These are phyloP conservation scores for Rhodotorula glutinis DNA, from an alignment of 1,284 basidiomycete species.

Conservation along the genomic window DNA sequence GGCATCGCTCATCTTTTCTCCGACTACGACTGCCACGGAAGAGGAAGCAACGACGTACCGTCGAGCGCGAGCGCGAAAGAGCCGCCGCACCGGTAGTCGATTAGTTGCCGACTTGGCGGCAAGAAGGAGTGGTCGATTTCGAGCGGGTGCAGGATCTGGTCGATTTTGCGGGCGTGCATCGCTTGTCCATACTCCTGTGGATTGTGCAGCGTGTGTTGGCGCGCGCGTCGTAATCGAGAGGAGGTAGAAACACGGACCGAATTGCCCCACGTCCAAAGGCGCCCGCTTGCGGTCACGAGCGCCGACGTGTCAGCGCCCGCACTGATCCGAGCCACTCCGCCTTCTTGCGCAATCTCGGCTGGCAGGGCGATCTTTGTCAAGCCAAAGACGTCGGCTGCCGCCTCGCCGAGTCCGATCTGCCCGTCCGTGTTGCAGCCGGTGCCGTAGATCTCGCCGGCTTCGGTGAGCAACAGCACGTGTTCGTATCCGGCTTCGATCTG, in stretches of 20 bases:
- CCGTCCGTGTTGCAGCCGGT: constrained; percentile 44
- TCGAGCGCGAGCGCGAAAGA: constrained; percentile 40
- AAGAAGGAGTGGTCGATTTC: constrained; percentile 60
- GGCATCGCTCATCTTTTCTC: constrained; percentile 34
- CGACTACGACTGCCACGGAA: too few species aligned
- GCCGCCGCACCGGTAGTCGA: constrained; percentile 39
- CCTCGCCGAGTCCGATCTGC: constrained; percentile 34
- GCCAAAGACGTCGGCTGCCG: constrained; percentile 26
- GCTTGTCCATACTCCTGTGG: constrained; percentile 42
- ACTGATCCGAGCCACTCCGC: constrained; percentile 23
- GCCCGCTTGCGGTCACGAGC: constrained; percentile 34
- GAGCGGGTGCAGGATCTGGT: constrained; percentile 76
- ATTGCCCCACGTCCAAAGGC: constrained; percentile 41
- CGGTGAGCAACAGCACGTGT: constrained; percentile 39
- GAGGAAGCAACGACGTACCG: constrained; percentile 21
- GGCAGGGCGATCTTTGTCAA: constrained; percentile 29
- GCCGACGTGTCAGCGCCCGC: constrained; percentile 41
- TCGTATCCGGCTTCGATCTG: constrained; percentile 39
- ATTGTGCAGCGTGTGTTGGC: not conserved
- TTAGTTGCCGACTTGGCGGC: constrained; percentile 19
- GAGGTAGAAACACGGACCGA: constrained; percentile 26
- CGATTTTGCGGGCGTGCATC: constrained; percentile 47
- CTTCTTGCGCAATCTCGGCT: constrained; percentile 11
- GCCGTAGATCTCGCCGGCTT: constrained; percentile 36
- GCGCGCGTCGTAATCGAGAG: not conserved